phyloP scores from a whole-genome alignment of 306 rosid species.

The Dalbergia cultrata region DNA sequence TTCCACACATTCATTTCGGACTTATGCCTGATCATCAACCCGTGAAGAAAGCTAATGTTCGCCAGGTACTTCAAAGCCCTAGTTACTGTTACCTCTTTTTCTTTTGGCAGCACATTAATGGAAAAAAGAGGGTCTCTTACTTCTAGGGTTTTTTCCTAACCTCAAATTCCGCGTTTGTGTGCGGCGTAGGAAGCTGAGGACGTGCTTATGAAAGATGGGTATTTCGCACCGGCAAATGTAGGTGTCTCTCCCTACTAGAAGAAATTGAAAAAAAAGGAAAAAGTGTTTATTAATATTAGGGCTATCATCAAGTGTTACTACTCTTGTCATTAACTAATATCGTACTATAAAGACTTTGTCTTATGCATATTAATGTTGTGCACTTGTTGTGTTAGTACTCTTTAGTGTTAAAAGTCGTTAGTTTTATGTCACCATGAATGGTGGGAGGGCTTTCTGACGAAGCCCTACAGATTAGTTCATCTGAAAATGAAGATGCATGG shows the following conservation, averaged over 20 bases:
- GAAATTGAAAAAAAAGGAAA: not conserved
- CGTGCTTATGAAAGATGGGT: conserved; percentile 76
- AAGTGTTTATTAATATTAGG: conserved; percentile 32
- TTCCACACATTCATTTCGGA: conserved; percentile 97
- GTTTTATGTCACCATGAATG: conserved; percentile 31
- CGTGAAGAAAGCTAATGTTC: conserved; percentile 79
- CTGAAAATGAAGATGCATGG: not conserved
- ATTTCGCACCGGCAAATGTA: conserved; percentile 67
- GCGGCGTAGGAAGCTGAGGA: conserved; percentile 81
- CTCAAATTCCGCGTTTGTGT: conserved; percentile 31
- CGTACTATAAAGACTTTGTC: conserved; percentile 40
- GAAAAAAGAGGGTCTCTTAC: conserved; percentile 19
- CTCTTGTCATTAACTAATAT: conserved; percentile 34
- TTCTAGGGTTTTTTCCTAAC: conserved; percentile 44
- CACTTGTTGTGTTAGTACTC: conserved; percentile 45
- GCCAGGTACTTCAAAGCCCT: conserved; percentile 72
- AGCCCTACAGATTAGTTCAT: conserved; percentile 29
- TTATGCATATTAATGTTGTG: conserved; percentile 50
- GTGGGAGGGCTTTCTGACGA: conserved; percentile 23
- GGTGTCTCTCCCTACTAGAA: conserved; percentile 80
- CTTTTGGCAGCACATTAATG: conserved; percentile 36
- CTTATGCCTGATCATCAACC: conserved; percentile 88
- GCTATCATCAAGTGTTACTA: conserved; percentile 10
- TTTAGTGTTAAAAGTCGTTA: conserved; percentile 40
- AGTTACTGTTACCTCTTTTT: conserved; percentile 25